Evolutionary conservation across 192 early-diverging fungal genomes (phyloP).

Genomic region (Coemansia sp.): DNA sequence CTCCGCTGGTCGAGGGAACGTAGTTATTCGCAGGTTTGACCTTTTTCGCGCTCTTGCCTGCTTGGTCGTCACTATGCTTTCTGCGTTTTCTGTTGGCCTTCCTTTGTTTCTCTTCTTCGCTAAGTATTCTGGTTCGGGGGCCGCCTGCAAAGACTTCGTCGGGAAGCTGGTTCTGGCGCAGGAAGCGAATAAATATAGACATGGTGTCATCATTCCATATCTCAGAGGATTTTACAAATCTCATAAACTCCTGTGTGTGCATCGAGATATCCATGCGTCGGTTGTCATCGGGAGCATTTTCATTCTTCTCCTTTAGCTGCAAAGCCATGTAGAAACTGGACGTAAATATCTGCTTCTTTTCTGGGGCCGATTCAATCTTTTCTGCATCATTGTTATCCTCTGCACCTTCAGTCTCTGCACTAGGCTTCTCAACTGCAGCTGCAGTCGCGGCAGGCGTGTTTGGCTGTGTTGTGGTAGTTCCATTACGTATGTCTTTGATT

Average conservation of each 20-base stretch:
- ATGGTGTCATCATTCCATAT: conserved; percentile 32
- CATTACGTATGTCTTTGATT: conserved; percentile 62
- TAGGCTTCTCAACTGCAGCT: background rate
- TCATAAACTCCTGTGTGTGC: conserved; percentile 81
- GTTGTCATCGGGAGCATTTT: conserved; percentile 51
- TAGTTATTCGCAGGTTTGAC: conserved; percentile 13
- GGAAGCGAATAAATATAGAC: conserved; percentile 36
- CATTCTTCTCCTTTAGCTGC: conserved; percentile 55
- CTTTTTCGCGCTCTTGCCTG: conserved; percentile 21
- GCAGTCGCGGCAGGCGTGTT: conserved; percentile 24
- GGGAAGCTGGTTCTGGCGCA: conserved; percentile 40
- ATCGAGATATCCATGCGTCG: conserved; percentile 73
- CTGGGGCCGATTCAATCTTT: conserved; percentile 2
- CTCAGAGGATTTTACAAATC: conserved; percentile 62
- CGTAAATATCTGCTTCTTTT: conserved; percentile 57
- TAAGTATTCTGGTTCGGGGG: conserved; percentile 12
- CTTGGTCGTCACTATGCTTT: background rate
- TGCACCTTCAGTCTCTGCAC: background rate
- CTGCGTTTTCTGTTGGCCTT: background rate
- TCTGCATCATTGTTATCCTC: conserved; percentile 13
- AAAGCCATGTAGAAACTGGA: conserved; percentile 92
- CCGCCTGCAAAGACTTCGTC: conserved; percentile 43
- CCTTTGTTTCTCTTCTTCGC: background rate
- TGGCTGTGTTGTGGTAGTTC: conserved; percentile 49
- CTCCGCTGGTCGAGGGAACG: conserved; percentile 47